These are phyloP conservation scores for Diaporthe australafricana DNA, from an alignment of 2,329 filamentous ascomycete genomes.

Conservation along the genomic window DNA sequence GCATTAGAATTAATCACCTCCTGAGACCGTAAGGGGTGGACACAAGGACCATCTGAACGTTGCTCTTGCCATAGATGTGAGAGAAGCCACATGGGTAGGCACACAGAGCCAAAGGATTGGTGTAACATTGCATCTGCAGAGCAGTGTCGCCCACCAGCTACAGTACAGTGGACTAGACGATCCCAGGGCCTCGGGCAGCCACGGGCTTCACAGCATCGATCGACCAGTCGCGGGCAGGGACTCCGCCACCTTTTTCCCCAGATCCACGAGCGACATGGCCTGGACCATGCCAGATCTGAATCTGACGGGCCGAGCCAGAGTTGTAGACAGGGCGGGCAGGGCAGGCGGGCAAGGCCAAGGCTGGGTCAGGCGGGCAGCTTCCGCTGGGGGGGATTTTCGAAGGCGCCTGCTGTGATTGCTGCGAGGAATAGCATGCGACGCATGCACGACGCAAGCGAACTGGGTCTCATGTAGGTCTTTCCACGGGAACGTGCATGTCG, in stretches of 20 bases:
- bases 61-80: constrained; percentile 5
- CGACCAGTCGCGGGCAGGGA: constrained; percentile 9
- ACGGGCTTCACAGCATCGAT: constrained; percentile 28
- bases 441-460: constrained; percentile 34
- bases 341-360: constrained; percentile 7
- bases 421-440: constrained; percentile 27
- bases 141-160: constrained; percentile 5
- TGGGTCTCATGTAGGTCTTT: constrained; percentile 20
- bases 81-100: neutral
- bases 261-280: neutral
- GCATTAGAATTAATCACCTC: constrained; percentile 7
- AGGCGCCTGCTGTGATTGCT: constrained; percentile 25
- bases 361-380: constrained; percentile 11
- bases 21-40: constrained; percentile 16
- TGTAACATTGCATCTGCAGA: constrained; percentile 33
- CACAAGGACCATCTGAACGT: constrained; percentile 14
- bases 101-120: neutral
- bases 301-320: constrained; percentile 31
- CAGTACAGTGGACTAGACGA: no score
- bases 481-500: constrained; percentile 35
- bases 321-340: constrained; percentile 14
- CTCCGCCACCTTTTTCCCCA: constrained; percentile 25
- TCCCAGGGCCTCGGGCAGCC: constrained; percentile 31
- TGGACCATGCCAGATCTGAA: constrained; percentile 28
- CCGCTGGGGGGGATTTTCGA: constrained; percentile 2